Evolutionary conservation across 306 rosid species (phyloP), one percentile per base, ranked within the genome.

Genomic region (Luffa acutangula): DNA sequence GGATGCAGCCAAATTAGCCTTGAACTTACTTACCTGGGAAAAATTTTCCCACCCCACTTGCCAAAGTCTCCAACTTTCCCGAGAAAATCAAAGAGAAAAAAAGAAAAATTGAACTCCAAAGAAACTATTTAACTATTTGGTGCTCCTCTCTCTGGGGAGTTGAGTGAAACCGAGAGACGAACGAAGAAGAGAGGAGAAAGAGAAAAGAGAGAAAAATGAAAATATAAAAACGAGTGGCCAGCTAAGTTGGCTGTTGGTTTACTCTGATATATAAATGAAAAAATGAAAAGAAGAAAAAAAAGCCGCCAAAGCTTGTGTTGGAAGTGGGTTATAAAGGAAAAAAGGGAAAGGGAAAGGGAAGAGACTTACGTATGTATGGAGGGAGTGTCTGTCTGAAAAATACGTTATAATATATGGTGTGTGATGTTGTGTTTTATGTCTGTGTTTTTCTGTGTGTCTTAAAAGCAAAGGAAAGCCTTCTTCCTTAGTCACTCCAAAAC

Each of bases 191-290:
- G 20, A n/a, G 67, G 21, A 5, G 48, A 60, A 5, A 49, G 41
- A 20, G 41, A 42, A 46, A 57, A 13, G 48, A 13, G 21, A 13
- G 21, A 1, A 79, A 63, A 62, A 84, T 3, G 43, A 42, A 85
- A 87, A 83, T 41, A 74, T 14, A 84, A 84, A 91, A 89, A 81
- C 84, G 89, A 87, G 97, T 91, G 91, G 98, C 88, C 91, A 90
- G 96, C 97, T 88, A 92, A 86, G 86, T 66, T 78, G 25, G 88
- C 82, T 83, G 88, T 88, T 76, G 36, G 12, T 14, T 33, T 76
- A 41, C 6, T 69, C 17, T 66, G 53, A 69, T 43, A 42, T 69
- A 42, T 63, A 36, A 63, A 63, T 34, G 70, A 43, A 31, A 36
- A 75, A 76, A 45, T 33, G 5, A 25, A 46, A 48, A n/a, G 34